Conservation (phyloP, 768 basidiomycete genomes). For the Hericium coralloides region DNA sequence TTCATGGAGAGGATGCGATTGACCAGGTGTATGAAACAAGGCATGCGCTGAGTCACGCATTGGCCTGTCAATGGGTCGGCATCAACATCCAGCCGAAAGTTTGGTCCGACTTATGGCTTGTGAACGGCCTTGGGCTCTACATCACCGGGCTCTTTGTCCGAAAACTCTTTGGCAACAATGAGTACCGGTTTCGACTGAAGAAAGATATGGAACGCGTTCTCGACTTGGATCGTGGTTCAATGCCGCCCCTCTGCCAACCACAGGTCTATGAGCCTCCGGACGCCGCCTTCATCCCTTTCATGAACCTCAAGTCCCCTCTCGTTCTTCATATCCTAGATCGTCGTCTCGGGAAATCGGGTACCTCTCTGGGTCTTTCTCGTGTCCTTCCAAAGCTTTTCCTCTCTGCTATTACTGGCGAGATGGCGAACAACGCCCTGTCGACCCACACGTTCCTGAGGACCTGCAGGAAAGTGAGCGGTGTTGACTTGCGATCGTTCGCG, state of each 20-base stretch:
- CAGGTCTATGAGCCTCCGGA: constrained; percentile 81
- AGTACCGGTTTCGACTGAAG: constrained; percentile 90
- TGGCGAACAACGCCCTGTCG: constrained; percentile 75
- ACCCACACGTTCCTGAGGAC: constrained; percentile 87
- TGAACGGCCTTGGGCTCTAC: constrained; percentile 87
- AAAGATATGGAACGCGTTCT: constrained; percentile 94
- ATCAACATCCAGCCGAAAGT: constrained; percentile 92
- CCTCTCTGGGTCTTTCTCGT: constrained; percentile 87
- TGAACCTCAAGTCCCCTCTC: constrained; percentile 93
- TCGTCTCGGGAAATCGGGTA: constrained; percentile 89
- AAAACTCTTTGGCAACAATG: constrained; percentile 89
- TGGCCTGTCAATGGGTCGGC: constrained; percentile 95
- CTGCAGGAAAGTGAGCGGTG: constrained; percentile 89
- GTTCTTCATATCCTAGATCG: constrained; percentile 94
- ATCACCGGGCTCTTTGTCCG: constrained; percentile 83
- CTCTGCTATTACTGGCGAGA: constrained; percentile 86
- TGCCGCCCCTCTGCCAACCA: constrained; percentile 93
- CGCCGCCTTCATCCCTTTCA: constrained; percentile 66
- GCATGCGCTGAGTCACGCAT: constrained; percentile 75
- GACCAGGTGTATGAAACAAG: constrained; percentile 91
- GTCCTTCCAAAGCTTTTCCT: constrained; percentile 93
- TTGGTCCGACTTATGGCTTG: constrained; percentile 95
- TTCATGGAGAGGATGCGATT: constrained; percentile 83
- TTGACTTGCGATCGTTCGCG: constrained; percentile 85
- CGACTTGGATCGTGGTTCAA: constrained; percentile 76